Conservation (phyloP, 2,329 filamentous ascomycete genomes). For the Aspergillus ruber region DNA sequence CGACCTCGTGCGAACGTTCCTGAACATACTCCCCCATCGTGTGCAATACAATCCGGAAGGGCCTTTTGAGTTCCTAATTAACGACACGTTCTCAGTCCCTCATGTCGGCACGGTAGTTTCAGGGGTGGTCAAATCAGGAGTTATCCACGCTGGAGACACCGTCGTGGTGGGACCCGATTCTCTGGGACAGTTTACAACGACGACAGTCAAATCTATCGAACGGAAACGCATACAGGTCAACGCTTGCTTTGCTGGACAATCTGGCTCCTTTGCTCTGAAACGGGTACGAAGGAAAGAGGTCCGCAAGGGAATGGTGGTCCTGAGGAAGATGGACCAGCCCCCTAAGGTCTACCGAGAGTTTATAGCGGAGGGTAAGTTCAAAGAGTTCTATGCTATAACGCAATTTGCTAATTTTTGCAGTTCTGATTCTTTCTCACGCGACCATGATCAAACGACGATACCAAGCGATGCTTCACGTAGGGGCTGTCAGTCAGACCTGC, state of each 20-base stretch:
- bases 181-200: slow-evolving; percentile 80
- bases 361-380: slow-evolving; percentile 61
- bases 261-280: slow-evolving; percentile 83
- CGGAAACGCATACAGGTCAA: slow-evolving; percentile 86
- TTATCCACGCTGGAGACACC: slow-evolving; percentile 83
- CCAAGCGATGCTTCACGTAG: slow-evolving; percentile 96
- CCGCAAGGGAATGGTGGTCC: slow-evolving; percentile 93
- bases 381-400: not conserved
- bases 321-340: slow-evolving; percentile 72
- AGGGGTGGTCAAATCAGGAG: slow-evolving; percentile 81
- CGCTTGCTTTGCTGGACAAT: slow-evolving; percentile 83
- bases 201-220: slow-evolving; percentile 86
- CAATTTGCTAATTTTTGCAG: slow-evolving; percentile 36
- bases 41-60: slow-evolving; percentile 84
- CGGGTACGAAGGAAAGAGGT: slow-evolving; percentile 86
- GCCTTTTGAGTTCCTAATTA: slow-evolving; percentile 90
- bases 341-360: slow-evolving; percentile 71
- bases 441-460: slow-evolving; percentile 97
- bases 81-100: slow-evolving; percentile 96
- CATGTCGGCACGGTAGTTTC: slow-evolving; percentile 95
- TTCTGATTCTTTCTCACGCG: slow-evolving; percentile 88
- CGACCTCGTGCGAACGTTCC: slow-evolving; percentile 81
- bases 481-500: slow-evolving; percentile 90
- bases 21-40: slow-evolving; percentile 92
- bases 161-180: slow-evolving; percentile 87